phyloP scores from a whole-genome alignment of 768 basidiomycete genomes.

The Lactarius trivialis region DNA sequence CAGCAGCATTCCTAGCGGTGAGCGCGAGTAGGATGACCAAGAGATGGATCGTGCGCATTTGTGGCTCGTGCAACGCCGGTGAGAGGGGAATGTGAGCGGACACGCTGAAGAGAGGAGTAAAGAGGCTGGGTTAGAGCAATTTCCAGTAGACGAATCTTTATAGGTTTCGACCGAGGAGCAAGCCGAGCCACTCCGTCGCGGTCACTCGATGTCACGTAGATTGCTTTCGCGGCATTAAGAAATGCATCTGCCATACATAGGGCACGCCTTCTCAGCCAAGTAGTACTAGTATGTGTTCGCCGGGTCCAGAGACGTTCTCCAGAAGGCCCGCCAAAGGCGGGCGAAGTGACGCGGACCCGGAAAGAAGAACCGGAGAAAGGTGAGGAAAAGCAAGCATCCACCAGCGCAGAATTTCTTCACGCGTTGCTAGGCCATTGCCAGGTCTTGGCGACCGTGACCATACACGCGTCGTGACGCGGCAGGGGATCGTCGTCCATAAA shows the following conservation, averaged over 20 bases:
- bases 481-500: neutral
- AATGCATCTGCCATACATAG: neutral
- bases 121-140: neutral
- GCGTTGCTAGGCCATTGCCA: neutral
- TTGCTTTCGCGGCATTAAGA: neutral
- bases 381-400: neutral
- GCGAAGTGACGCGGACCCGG: neutral
- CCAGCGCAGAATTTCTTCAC: neutral
- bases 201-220: neutral
- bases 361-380: neutral
- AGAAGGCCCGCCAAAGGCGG: neutral
- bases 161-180: neutral
- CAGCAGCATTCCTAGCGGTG: neutral
- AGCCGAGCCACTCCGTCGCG: neutral
- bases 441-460: neutral
- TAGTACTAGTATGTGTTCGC: neutral
- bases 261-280: neutral
- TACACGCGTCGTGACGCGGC: neutral
- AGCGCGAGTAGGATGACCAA: neutral
- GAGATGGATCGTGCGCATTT: neutral
- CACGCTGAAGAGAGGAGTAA: neutral
- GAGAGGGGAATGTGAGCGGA: neutral
- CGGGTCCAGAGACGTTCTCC: neutral
- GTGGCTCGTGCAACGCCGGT: neutral
- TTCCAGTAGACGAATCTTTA: neutral